phyloP scores from a whole-genome alignment of 202 grass and related monocot species.

The Panicum hallii region DNA sequence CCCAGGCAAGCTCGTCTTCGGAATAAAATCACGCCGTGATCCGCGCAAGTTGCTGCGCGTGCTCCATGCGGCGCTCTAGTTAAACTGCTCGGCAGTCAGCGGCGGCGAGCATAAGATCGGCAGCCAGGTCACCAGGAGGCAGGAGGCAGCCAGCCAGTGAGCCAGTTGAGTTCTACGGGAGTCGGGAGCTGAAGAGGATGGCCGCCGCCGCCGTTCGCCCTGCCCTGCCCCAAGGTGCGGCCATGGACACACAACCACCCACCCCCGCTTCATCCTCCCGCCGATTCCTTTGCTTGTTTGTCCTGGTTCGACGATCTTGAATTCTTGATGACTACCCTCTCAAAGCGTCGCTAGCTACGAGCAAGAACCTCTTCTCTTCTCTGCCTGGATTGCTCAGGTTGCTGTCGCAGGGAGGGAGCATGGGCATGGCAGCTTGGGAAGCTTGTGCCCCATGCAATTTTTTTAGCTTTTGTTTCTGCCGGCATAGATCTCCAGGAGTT shows the following conservation, averaged over 20 bases:
- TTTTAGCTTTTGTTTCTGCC: not conserved
- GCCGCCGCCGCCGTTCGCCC: slow-evolving; percentile 25
- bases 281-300: too few species aligned
- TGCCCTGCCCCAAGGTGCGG: slow-evolving; percentile 44
- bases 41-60: too few species aligned
- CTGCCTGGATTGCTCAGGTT: not conserved
- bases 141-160: not conserved
- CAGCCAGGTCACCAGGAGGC: not conserved
- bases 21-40: not conserved
- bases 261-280: not conserved
- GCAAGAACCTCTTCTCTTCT: not conserved
- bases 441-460: not conserved
- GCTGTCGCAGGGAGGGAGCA: too few species aligned
- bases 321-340: too few species aligned
- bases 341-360: not conserved
- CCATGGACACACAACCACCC: not conserved
- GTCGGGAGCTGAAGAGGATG: not conserved
- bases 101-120: not conserved
- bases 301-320: not conserved
- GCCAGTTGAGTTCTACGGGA: not conserved
- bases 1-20: not conserved
- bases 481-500: slow-evolving; percentile 14
- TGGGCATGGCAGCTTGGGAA: too few species aligned
- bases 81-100: not conserved
- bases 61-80: not conserved